These are phyloP conservation scores for Zymoseptoria brevis DNA, from an alignment of 2,329 filamentous ascomycete genomes.

Conservation along the genomic window DNA sequence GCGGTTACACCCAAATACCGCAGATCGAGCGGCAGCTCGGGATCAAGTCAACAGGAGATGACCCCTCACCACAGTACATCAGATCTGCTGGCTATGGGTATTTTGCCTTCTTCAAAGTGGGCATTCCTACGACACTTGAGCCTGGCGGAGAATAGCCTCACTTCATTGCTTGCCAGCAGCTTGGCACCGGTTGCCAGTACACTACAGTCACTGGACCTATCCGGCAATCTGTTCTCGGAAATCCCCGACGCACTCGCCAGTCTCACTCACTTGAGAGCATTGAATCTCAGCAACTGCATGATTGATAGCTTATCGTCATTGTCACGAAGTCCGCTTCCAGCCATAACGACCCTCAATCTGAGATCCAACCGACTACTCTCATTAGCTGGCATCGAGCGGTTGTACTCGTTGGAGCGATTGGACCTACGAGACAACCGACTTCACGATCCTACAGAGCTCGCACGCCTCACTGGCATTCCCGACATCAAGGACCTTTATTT, in stretches of 20 bases:
- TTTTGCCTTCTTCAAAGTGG: conserved; percentile 83
- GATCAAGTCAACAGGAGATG: conserved; percentile 59
- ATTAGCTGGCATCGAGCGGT: conserved; percentile 79
- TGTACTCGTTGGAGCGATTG: conserved; percentile 79
- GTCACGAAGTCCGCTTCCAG: conserved; percentile 75
- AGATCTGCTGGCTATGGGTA: conserved; percentile 63
- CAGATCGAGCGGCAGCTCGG: conserved; percentile 87
- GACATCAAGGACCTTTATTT: conserved; percentile 92
- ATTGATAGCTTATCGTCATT: conserved; percentile 89
- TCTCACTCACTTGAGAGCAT: conserved; percentile 76
- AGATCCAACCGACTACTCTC: conserved; percentile 80
- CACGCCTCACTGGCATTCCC: conserved; percentile 79
- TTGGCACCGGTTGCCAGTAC: conserved; percentile 78
- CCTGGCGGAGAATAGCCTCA: conserved; percentile 83
- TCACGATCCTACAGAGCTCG: conserved; percentile 84
- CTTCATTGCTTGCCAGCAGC: conserved; percentile 65
- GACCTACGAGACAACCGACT: conserved; percentile 87
- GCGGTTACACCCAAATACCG: conserved; percentile 64
- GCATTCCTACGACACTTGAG: conserved; percentile 87
- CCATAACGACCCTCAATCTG: conserved; percentile 87
- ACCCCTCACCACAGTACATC: conserved; percentile 61
- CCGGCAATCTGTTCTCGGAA: conserved; percentile 86
- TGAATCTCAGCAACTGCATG: conserved; percentile 96
- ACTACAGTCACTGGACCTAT: conserved; percentile 84
- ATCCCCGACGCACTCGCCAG: conserved; percentile 85